Conservation (phyloP, 345 rosid species). For the Murraya koenigii region DNA sequence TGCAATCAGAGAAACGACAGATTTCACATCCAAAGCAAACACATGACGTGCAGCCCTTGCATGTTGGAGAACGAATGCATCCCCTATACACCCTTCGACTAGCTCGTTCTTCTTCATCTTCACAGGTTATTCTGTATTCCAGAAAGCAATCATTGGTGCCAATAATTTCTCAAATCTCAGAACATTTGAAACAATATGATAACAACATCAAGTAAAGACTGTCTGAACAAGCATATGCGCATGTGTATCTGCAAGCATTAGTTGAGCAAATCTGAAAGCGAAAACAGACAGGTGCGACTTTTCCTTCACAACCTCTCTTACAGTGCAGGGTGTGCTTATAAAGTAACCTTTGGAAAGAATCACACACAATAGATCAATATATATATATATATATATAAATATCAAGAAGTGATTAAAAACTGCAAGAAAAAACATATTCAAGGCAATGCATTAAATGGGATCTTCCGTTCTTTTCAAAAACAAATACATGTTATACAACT, state of each 20-base stretch:
- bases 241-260: neutral
- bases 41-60: conserved; percentile 96
- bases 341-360: neutral
- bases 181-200: neutral
- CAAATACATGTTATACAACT: neutral
- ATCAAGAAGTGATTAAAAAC: neutral
- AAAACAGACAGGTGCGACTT: neutral
- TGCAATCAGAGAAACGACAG: conserved; percentile 87
- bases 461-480: neutral
- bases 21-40: conserved; percentile 92
- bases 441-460: neutral
- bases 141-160: conserved; percentile 1
- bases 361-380: neutral
- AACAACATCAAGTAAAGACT: neutral
- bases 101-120: conserved; percentile 67
- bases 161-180: neutral
- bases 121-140: conserved; percentile 58
- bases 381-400: no score
- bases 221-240: neutral
- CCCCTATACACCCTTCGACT: conserved; percentile 89
- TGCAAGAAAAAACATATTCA: neutral
- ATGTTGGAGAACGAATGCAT: conserved; percentile 71
- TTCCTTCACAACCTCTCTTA: neutral
- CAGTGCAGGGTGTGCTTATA: neutral
- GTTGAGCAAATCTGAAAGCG: neutral